Evolutionary conservation across 2,329 filamentous ascomycete genomes (phyloP).

Genomic region (Pseudogymnoascus sp.): DNA sequence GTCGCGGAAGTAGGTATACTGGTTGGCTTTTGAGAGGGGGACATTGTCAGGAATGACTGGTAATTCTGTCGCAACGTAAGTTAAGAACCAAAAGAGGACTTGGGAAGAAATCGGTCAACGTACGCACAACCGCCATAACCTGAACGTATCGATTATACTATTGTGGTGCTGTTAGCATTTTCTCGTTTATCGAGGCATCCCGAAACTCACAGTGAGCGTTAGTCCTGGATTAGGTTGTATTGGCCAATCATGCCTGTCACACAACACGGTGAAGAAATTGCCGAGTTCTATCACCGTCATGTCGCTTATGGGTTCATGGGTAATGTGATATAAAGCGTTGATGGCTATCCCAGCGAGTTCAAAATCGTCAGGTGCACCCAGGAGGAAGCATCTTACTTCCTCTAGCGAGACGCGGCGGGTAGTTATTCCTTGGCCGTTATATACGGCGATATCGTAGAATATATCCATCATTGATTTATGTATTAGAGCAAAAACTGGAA

Average conservation of each 20-base stretch:
- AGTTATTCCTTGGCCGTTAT: not conserved
- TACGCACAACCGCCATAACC: not conserved
- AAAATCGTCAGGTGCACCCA: not conserved
- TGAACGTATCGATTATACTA: not conserved
- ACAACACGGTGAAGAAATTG: not conserved
- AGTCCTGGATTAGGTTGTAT: not conserved
- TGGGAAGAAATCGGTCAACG: not conserved
- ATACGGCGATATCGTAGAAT: not conserved
- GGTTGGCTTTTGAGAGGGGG: not conserved
- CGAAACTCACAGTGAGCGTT: not conserved
- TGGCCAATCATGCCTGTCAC: not conserved
- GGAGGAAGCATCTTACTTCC: not conserved
- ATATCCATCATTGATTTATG: not conserved
- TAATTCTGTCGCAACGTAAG: not conserved
- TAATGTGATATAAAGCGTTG: not conserved
- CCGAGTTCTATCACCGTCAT: not conserved
- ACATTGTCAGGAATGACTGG: not conserved
- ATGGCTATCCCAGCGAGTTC: not conserved
- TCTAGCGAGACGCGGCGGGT: not conserved
- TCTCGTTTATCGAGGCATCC: not conserved
- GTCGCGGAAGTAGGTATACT: not conserved
- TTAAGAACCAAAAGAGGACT: not conserved
- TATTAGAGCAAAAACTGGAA: not conserved
- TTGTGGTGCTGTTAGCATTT: not conserved
- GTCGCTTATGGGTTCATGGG: not conserved